Base-by-base conservation (phyloP, 1,139 yeast species). In the Zhuliangozyma parablackwelliae region DNA sequence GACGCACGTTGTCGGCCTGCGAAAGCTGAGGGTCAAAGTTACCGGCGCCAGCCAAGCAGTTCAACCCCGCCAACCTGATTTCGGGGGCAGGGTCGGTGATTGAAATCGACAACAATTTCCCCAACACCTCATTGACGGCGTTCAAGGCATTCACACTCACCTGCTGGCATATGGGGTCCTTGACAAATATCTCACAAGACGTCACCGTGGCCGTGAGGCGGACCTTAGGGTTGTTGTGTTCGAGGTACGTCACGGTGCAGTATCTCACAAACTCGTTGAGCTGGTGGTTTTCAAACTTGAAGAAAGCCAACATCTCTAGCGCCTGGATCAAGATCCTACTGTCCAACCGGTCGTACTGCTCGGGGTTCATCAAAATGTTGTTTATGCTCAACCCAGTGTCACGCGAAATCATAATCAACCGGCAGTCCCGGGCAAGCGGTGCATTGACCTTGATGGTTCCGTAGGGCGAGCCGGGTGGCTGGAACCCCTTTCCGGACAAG, bases 41-140 rank as follows among this genome's bases (percentile, higher is more conserved):
- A 2, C 81, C 77, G 28, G 86, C 87, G 31, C 61, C 57, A 6
- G 63, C 67, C 32, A 94, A 65, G 33, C 92, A 75, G 35, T 74
- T 74, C 39, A 94, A 65, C 1, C 94, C 89, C 43, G 86, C 90
- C 10, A 84, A 63, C 39, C 99, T 68, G 32, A 90, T 87, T 39
- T 88, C 96, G 0, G 88, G 80, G 10, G 75, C 73, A 0, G 96
- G 88, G 50, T 94, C 99, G 0, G 97, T 86, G n/a, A 92, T 84
- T 2, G 95, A 88, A 5, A 88, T 75, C 0, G 95, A 78, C 33
- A 94, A 62, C 25, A 94, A 65, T 53, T 84, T 86, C 38, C 84
- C 89, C 35, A 94, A 65, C 0, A 92, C 95, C 45, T 86, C 89
- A 36, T 88, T 81, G 1, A 92, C 96, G 0, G 96, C 87, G 45